Conservation (phyloP, 2,329 filamentous ascomycete genomes). For the Chrysoporthe austroafricana region DNA sequence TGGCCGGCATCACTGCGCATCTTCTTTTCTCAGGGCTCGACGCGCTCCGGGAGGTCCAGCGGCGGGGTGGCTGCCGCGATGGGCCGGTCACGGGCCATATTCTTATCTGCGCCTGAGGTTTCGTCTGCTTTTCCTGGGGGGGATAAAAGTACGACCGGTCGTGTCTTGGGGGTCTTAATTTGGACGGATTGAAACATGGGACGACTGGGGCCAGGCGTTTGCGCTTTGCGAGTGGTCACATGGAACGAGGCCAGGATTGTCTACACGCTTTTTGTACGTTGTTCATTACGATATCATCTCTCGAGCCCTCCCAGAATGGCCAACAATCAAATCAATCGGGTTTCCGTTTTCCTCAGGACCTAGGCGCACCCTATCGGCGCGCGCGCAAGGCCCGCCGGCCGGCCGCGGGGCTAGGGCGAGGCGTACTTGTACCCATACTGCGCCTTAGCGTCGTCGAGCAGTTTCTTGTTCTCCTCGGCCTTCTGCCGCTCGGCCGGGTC, state of each 20-base stretch:
- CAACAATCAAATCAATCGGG: background rate
- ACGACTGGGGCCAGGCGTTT: conserved; percentile 22
- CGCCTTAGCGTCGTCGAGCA: conserved; percentile 47
- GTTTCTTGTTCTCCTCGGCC: conserved; percentile 42
- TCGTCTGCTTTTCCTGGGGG: background rate
- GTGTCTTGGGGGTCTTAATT: conserved; percentile 16
- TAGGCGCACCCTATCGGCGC: background rate
- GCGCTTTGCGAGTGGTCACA: conserved; percentile 22
- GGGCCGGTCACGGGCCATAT: background rate
- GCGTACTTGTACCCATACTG: conserved; percentile 53
- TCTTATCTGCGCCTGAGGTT: background rate
- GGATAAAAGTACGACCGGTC: conserved; percentile 17
- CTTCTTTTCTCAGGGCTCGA: background rate
- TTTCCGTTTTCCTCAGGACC: background rate
- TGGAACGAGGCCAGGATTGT: conserved; percentile 24
- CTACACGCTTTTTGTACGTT: conserved; percentile 15
- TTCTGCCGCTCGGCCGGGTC: conserved; percentile 51
- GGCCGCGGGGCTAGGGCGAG: conserved; percentile 40
- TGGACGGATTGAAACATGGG: conserved; percentile 19
- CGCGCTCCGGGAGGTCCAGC: background rate
- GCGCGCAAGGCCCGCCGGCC: background rate
- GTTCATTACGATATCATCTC: conserved; percentile 18
- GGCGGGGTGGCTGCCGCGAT: background rate
- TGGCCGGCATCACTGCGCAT: background rate
- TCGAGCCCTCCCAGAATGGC: conserved; percentile 6